Base-by-base conservation (phyloP, 1,284 basidiomycete species). In the Coniophora puteana region DNA sequence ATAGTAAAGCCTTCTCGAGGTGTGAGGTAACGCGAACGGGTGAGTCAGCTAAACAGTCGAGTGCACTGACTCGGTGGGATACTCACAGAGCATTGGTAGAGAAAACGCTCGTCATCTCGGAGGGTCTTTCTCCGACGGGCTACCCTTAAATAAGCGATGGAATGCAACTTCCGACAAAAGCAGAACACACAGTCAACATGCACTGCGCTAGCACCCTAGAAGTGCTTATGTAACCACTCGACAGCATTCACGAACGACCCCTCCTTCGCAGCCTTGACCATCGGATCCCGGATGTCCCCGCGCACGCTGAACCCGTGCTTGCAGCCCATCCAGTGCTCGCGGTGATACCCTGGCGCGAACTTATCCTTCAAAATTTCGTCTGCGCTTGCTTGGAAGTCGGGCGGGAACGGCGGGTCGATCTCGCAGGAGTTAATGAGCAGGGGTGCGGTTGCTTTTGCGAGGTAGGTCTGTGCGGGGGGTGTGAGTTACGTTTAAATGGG, bases 361-460 rank as follows among this genome's bases (percentile, higher is more conserved):
- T 69, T 65, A 28, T 57, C 63, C 23, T 62, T 69, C 36, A 78
- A 58, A 38, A 76, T 60, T 45, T 63, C 60, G 45, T 72, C 69
- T 6, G 66, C 62, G 26, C 52, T 48, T 20, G 44, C 54, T 50
- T 61, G 59, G 18, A 54, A 45, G 38, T 65, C 57, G 8, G 43
- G 34, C 5, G 62, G 58, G 53, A 67, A 69, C 49, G 45, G 41
- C 17, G 23, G 3, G 51, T 69, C 68, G 16, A 53, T 38, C 43
- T 64, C 61, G 51, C 67, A 69, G 24, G 59, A 61, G 52, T 68
- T 68, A 54, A 69, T 64, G 29, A 69, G 58, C 8, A 71, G 51
- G 26, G 68, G 67, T 10, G 59, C 61, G 44, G 57, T 62, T 36
- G 61, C 52, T 21, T 45, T 43, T 13, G 41, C 46, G 23, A 46